Evolutionary conservation across 352 stramenopile species (phyloP), one percentile per base, ranked within the genome.

Genomic region (Aphanomyces invadans): DNA sequence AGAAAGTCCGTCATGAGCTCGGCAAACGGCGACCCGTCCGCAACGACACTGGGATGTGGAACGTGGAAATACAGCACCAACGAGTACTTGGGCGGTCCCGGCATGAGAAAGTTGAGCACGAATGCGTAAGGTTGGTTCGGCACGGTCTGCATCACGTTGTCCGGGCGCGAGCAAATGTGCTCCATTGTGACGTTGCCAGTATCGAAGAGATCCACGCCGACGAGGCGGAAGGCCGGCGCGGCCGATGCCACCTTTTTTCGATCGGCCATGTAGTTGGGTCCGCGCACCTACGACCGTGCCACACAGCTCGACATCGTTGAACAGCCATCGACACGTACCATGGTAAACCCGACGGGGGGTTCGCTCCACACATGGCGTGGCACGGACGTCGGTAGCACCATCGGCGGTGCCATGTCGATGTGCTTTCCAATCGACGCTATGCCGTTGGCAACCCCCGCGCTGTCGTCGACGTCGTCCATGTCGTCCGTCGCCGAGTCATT

Each of bases 1-100:
- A 91, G 63, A 60, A 91, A 91, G 36, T 89, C 80, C 0, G 69
- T 69, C 79, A 91, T 86, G 11, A 91, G 73, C 70, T 91, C 82
- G 7, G 79, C 76, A 28, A 85, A 86, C 21, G 79, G 77, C 4
- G 75, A 84, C 0, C 80, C 79, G 31, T 89, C 78, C 1, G 71
- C 77, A 57, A 89, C 32, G 7, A 88, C 57, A 1, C 73, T 78
- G 31, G 74, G 73, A 44, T 84, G 71, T 3, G 80, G 76, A 28
- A 74, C 71, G 55, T 91, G 82, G 72, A 88, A 91, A 65, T 88
- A 91, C 48, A 88, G 57, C 56, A 88, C 80, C 29, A 88, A 4
- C 67, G 79, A 82, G 44, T 88, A 81, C 31, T 77, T 75, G 25
- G 79, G 80, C 32, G 68, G 78, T 15, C 82, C 82, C 0, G 82